Conservation (phyloP, 306 rosid genomes). For the Medicago ruthenica region DNA sequence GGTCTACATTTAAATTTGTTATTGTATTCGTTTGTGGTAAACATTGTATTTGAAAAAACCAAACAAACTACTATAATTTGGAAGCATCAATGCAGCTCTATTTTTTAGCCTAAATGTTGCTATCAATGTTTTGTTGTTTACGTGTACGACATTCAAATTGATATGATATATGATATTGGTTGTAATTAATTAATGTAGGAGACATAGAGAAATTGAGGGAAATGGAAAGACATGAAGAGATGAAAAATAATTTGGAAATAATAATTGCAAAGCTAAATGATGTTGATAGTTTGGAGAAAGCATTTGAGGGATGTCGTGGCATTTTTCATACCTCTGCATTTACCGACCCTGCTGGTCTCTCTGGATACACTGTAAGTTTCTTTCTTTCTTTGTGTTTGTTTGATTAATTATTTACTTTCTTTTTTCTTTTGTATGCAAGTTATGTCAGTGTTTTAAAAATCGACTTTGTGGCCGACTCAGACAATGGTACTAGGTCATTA, state of each 20-base stretch:
- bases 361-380: conserved; percentile 81
- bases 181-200: conserved; percentile 50
- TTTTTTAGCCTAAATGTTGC: background rate
- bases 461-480: background rate
- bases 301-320: conserved; percentile 82
- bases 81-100: background rate
- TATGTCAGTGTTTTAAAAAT: background rate
- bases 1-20: background rate
- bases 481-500: background rate
- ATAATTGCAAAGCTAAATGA: conserved; percentile 59
- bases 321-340: conserved; percentile 84
- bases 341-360: conserved; percentile 83
- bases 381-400: background rate
- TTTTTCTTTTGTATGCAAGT: background rate
- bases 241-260: conserved; percentile 29
- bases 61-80: background rate
- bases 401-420: too few species aligned
- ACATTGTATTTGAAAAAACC: background rate
- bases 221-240: conserved; percentile 49
- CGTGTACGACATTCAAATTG: background rate
- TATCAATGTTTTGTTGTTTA: background rate
- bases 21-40: background rate
- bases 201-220: conserved; percentile 65
- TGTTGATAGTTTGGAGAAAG: conserved; percentile 52
- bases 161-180: background rate